A percentile compares a stretch with the other conserved stretches of the same genome.
phyloP scores from a whole-genome alignment of 148 eudicot genomes.

The Beta vulgaris region DNA sequence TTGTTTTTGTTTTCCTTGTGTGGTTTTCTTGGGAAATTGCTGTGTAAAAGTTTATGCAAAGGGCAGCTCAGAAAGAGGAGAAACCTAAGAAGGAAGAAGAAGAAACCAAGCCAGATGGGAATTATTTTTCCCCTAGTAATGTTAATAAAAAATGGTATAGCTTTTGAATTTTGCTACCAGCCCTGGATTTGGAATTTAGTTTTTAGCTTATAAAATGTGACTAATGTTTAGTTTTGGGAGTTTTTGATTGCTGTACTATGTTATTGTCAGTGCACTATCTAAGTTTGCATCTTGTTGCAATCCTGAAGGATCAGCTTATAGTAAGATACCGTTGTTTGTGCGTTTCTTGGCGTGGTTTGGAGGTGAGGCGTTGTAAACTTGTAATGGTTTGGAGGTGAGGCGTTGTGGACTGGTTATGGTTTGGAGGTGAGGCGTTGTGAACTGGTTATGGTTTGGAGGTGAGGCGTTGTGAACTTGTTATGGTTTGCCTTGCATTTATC shows the following conservation, averaged over 20 bases:
- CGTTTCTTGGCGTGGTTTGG: neutral
- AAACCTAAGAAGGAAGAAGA: constrained; percentile 54
- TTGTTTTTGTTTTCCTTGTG: neutral
- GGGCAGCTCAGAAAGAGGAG: constrained; percentile 68
- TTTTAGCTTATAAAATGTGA: neutral
- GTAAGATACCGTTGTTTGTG: neutral
- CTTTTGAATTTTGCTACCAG: constrained; percentile 9
- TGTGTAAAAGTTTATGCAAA: constrained; percentile 82
- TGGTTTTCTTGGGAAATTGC: neutral
- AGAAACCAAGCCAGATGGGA: constrained; percentile 45
- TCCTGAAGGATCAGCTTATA: neutral
- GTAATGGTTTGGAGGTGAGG: neutral
- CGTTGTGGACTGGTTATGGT: neutral
- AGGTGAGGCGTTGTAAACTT: neutral
- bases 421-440: too few species aligned
- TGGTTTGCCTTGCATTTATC: neutral
- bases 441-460: neutral
- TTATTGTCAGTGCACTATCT: neutral
- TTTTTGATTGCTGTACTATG: neutral
- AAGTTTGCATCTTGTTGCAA: neutral
- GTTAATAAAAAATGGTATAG: constrained; percentile 62
- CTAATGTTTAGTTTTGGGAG: too few species aligned
- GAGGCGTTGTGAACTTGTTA: neutral
- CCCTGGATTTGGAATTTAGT: neutral
- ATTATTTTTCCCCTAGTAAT: constrained; percentile 44